Conservation (phyloP, 2,329 filamentous ascomycete genomes). For the Karstenula rhodostoma region DNA sequence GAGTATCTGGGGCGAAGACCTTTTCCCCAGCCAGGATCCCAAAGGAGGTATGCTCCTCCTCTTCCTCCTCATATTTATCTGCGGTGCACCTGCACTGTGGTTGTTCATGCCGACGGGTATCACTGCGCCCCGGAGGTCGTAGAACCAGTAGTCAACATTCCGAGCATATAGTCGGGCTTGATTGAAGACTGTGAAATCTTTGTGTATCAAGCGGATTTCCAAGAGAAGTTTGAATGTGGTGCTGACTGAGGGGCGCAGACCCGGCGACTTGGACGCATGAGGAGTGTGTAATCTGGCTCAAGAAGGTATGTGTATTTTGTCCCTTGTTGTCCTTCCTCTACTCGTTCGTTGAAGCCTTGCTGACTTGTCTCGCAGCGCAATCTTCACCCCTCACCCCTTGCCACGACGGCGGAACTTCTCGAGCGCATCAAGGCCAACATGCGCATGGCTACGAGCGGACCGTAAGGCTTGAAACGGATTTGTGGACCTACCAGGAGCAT, state of each 20-base stretch:
- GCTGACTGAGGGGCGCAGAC: slow-evolving; percentile 52
- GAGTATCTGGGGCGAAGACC: slow-evolving; percentile 84
- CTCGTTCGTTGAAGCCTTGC: neutral
- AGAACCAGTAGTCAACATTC: neutral
- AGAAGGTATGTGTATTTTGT: slow-evolving; percentile 67
- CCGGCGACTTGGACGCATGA: slow-evolving; percentile 78
- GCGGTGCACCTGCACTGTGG: neutral
- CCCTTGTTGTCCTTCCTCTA: neutral
- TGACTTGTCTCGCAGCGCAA: slow-evolving; percentile 61
- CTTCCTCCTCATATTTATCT: slow-evolving; percentile 5
- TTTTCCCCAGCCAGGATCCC: slow-evolving; percentile 85
- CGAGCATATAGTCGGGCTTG: too few species aligned
- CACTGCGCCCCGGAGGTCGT: neutral
- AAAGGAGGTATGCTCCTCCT: slow-evolving; percentile 67
- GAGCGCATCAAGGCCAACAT: slow-evolving; percentile 75
- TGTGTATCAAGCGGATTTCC: too few species aligned
- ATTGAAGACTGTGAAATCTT: neutral
- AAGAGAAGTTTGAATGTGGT: slow-evolving; percentile 1
- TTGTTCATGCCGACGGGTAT: slow-evolving; percentile 1
- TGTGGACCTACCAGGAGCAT: neutral
- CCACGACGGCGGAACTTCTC: slow-evolving; percentile 70
- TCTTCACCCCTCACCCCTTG: slow-evolving; percentile 65
- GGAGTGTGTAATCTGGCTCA: slow-evolving; percentile 83
- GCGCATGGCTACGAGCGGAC: slow-evolving; percentile 49
- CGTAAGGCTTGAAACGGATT: neutral